phyloP scores from a whole-genome alignment of 2,329 filamentous ascomycete genomes.

The Verticillium nubilum region DNA sequence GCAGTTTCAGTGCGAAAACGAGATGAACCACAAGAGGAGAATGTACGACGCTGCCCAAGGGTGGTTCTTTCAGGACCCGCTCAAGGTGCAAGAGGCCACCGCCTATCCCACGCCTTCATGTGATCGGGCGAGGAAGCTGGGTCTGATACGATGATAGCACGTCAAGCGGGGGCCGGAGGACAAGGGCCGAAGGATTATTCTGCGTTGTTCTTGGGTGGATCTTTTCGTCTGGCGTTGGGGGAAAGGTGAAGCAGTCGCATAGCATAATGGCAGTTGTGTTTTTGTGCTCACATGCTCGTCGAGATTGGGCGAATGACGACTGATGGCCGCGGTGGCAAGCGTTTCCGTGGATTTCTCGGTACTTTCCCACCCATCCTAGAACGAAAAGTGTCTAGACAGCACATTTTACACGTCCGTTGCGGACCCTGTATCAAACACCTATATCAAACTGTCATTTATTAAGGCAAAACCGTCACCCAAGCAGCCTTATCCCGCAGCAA shows the following conservation, averaged over 20 bases:
- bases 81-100: conserved; percentile 69
- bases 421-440: conserved; percentile 20
- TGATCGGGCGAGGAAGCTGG: conserved; percentile 1
- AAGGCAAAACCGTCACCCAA: conserved; percentile 13
- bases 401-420: conserved; percentile 17
- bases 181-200: not conserved
- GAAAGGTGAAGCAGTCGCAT: not conserved
- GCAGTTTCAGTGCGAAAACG: conserved; percentile 66
- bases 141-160: not conserved
- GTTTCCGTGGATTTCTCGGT: not conserved
- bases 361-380: not conserved
- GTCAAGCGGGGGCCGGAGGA: not conserved
- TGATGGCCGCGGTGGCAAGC: too few species aligned
- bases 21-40: conserved; percentile 59
- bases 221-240: not conserved
- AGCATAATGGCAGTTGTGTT: not conserved
- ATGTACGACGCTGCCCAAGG: conserved; percentile 75
- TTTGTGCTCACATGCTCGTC: not conserved
- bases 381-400: conserved; percentile 5
- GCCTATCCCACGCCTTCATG: conserved; percentile 48
- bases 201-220: not conserved
- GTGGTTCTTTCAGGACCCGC: conserved; percentile 78
- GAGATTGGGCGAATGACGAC: not conserved
- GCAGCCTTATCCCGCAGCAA: conserved; percentile 1
- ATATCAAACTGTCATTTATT: conserved; percentile 19